phyloP scores from a whole-genome alignment of 108 stramenopile genomes.

The Asterionellopsis glacialis region DNA sequence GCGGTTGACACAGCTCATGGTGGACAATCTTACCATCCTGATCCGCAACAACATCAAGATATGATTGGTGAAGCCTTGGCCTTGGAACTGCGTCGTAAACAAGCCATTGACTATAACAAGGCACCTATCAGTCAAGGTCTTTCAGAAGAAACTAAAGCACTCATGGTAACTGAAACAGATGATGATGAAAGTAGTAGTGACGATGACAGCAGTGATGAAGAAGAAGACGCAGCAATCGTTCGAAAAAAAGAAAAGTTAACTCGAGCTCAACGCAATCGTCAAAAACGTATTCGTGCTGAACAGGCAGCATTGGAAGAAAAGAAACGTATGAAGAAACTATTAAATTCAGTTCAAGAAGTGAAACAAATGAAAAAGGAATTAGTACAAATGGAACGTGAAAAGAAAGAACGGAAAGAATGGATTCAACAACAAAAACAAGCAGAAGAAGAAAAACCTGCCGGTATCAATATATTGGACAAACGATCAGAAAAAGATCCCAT shows the following conservation, averaged over 20 bases:
- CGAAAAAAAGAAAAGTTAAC: conserved; percentile 72
- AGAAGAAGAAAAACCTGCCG: conserved; percentile 34
- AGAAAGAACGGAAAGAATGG: conserved; percentile 16
- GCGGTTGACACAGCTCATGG: conserved; percentile 66
- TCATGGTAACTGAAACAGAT: conserved; percentile 43
- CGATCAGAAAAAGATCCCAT: conserved; percentile 57
- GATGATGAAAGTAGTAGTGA: conserved; percentile 44
- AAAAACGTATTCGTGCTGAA: conserved; percentile 62
- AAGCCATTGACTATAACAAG: conserved; percentile 48
- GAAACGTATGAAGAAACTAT: conserved; percentile 42
- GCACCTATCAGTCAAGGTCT: conserved; percentile 56
- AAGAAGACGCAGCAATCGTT: conserved; percentile 7
- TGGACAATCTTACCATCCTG: conserved; percentile 84
- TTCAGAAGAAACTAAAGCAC: conserved; percentile 60
- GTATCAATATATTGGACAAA: conserved; percentile 40
- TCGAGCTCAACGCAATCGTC: conserved; percentile 77
- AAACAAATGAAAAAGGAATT: conserved; percentile 34
- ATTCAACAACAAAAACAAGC: conserved; percentile 24
- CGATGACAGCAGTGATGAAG: conserved; percentile 35
- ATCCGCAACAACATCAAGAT: conserved; percentile 58
- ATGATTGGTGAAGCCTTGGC: conserved; percentile 62
- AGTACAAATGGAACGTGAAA: conserved; percentile 17
- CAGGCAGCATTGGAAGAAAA: conserved; percentile 37
- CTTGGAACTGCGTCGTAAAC: conserved; percentile 68
- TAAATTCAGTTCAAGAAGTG: conserved; percentile 49